Evolutionary conservation across 257 asterid genomes (phyloP).

Genomic region (Dorcoceras hygrometricum): DNA sequence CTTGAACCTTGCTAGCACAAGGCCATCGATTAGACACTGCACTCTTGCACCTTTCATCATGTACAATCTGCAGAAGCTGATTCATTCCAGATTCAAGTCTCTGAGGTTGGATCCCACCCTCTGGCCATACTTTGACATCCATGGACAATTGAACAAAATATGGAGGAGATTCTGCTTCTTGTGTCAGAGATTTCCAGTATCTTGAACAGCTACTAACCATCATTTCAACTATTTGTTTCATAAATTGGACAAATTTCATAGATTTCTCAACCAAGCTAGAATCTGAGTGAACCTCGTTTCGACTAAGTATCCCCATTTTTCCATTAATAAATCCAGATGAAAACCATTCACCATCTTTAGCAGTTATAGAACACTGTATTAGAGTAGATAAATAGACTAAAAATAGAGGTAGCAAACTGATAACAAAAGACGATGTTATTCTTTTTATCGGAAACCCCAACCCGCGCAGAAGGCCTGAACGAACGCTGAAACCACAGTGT

Average conservation of each 20-base stretch:
- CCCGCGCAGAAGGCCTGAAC: conserved; percentile 61
- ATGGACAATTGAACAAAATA: conserved; percentile 92
- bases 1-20: conserved; percentile 87
- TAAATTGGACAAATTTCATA: conserved; percentile 41
- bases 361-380: conserved; percentile 94
- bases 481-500: conserved; percentile 88
- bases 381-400: conserved; percentile 87
- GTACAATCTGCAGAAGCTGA: conserved; percentile 69
- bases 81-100: conserved; percentile 94
- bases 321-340: conserved; percentile 52
- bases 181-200: conserved; percentile 97
- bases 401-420: conserved; percentile 84
- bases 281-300: conserved; percentile 31
- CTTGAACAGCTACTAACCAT: conserved; percentile 57
- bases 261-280: conserved; percentile 65
- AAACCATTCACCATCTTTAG: conserved; percentile 96
- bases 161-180: conserved; percentile 99
- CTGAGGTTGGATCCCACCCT: conserved; percentile 97
- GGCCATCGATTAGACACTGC: conserved; percentile 48
- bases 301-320: conserved; percentile 45
- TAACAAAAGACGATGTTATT: conserved; percentile 81
- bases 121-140: conserved; percentile 91
- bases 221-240: conserved; percentile 38
- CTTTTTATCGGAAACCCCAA: conserved; percentile 78
- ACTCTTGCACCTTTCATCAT: conserved; percentile 65